Base-by-base conservation (phyloP, 352 stramenopile genomes). In the Phytophthora melonis region DNA sequence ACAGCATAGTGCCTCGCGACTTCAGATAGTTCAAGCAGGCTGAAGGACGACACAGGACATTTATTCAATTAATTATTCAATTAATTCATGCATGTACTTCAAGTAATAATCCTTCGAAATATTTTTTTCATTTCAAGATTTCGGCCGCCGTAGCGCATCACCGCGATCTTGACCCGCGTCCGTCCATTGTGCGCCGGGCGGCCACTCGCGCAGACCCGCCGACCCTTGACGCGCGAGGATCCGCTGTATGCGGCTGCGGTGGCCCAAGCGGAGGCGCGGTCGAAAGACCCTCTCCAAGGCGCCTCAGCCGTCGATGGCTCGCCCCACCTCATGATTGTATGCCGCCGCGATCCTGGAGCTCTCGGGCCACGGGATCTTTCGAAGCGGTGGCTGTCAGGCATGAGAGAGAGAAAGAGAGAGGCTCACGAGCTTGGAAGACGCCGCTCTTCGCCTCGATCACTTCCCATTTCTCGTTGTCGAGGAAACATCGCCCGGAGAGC, bases 391-490 rank as follows among this genome's bases (percentile, higher is more conserved):
- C 9, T 45, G 36, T 5, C 27, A 71, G 67, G 66, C 41, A 41
- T 14, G 58, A 66, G 45, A 27, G 25, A 27, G 25, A 27, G 25
- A 27, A n/a, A n/a, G n/a, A n/a, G n/a, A n/a, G n/a, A n/a, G 25
- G 30, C 30, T 32, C 34, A 41, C 16, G 34, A 41, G 34, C 34
- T 41, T 14, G 9, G 34, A 41, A 41, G n/a, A 23, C n/a, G 2
- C 4, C 27, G 39, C 27, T 14, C 56, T 63, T 41, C 16, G 18
- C 19, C 13, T 49, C 53, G 43, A 53, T 64, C 69, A 76, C 69
- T 76, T 76, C 63, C n/a, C 63, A 67, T 68, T 60, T 68, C 63
- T 19, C 63, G 6, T 56, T 60, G 55, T 63, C 62, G 41, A 75
- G 25, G 11, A 55, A 64, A 53, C 60, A 61, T 60, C 53, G 21